Conservation (phyloP, 2,329 filamentous ascomycete genomes). For the Xylariales sp. region DNA sequence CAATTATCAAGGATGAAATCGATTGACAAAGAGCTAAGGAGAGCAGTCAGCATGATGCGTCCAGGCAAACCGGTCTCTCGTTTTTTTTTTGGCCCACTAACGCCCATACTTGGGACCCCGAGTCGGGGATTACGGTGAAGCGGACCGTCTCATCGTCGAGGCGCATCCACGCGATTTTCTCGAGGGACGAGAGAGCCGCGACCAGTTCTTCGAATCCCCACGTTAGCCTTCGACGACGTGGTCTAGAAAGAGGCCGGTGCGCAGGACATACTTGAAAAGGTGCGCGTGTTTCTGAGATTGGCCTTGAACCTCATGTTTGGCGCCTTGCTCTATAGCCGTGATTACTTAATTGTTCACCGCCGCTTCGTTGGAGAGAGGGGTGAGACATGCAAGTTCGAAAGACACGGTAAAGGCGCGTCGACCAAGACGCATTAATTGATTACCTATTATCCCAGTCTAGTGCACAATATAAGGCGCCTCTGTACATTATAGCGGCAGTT, state of each 20-base stretch:
- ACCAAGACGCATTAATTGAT: not conserved
- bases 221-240: slow-evolving; percentile 23
- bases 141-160: slow-evolving; percentile 88
- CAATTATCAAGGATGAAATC: slow-evolving; percentile 91
- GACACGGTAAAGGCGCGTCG: slow-evolving; percentile 1
- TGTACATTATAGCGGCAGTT: not conserved
- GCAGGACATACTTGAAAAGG: slow-evolving; percentile 67
- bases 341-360: not conserved
- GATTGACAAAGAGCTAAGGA: slow-evolving; percentile 66
- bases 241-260: not conserved
- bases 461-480: no score
- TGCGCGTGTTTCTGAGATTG: slow-evolving; percentile 73
- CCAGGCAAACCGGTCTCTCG: not conserved
- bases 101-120: slow-evolving; percentile 97
- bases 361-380: not conserved
- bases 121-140: slow-evolving; percentile 95
- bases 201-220: slow-evolving; percentile 65
- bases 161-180: slow-evolving; percentile 90
- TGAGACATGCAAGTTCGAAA: not conserved
- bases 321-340: not conserved
- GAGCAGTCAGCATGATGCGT: slow-evolving; percentile 16
- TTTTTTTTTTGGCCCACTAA: slow-evolving; percentile 58
- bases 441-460: not conserved
- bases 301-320: slow-evolving; percentile 71
- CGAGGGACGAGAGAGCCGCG: slow-evolving; percentile 72